phyloP scores from a whole-genome alignment of 2,329 filamentous ascomycete species.

The Sporothrix pseudoabietina region DNA sequence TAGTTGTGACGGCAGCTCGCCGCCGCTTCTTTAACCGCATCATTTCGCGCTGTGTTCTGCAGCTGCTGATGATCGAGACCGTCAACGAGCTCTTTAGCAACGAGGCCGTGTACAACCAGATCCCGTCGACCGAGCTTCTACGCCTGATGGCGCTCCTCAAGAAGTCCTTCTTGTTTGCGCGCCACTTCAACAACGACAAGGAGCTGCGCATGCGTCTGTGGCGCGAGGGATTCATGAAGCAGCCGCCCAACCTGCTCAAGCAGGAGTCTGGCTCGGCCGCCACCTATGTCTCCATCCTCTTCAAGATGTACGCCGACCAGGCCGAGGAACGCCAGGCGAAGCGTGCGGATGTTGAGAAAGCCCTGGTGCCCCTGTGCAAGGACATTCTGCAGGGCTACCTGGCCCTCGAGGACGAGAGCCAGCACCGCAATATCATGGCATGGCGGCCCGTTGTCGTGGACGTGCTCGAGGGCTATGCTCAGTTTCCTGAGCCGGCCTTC shows the following conservation, averaged over 20 bases:
- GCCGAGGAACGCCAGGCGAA: constrained; percentile 78
- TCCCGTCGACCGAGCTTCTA: constrained; percentile 85
- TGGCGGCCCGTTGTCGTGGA: constrained; percentile 98
- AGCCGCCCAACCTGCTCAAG: constrained; percentile 95
- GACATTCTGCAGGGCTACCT: constrained; percentile 90
- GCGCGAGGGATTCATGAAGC: constrained; percentile 99
- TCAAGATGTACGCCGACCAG: constrained; percentile 95
- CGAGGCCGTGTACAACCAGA: constrained; percentile 89
- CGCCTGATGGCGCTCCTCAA: constrained; percentile 93
- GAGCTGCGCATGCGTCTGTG: constrained; percentile 92
- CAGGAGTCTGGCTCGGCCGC: constrained; percentile 91
- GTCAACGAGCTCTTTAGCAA: constrained; percentile 99
- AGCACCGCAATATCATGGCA: constrained; percentile 94
- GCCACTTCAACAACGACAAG: constrained; percentile 96
- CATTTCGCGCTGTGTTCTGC: constrained; percentile 96
- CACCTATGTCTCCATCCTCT: constrained; percentile 93
- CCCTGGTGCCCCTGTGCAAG: constrained; percentile 89
- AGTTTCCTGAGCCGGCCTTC: constrained; percentile 80
- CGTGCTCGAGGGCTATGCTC: constrained; percentile 88
- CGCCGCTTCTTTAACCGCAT: constrained; percentile 98
- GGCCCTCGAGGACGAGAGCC: constrained; percentile 87
- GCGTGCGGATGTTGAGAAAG: constrained; percentile 81
- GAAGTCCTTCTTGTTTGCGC: constrained; percentile 94
- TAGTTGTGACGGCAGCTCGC: constrained; percentile 89
- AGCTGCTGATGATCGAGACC: constrained; percentile 98